Base-by-base conservation (phyloP, 2,329 filamentous ascomycete genomes). In the Microsporum audouinii region DNA sequence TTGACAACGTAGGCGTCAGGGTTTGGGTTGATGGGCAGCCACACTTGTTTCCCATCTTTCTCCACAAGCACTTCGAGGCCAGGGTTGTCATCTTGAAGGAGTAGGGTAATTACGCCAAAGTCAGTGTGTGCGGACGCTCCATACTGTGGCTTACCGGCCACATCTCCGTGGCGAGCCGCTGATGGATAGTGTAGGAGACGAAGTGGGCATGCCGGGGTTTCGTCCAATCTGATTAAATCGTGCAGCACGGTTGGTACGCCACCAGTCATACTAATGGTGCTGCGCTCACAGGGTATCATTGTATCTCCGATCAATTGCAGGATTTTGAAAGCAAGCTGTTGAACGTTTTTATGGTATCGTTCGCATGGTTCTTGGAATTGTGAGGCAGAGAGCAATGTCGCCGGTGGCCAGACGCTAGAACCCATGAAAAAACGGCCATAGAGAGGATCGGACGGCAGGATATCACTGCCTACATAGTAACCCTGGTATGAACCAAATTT, bases 71-170 rank as follows among this genome's bases (percentile, higher is more conserved):
- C 79, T 64, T 84, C 75, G 1, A 84, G 73, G 0, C 80, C 82
- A 33, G 76, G 76, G 3, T 76, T 71, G 1, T 71, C 70, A 63
- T 81, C 80, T 65, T 82, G 80, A 2, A 82, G 73, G 10, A 83
- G 75, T 33, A 83, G 72, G 0, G 81, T 83, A 57, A 83, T 77
- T 57, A 77, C 76, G 31, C 80, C 79, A 63, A 80, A 83, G 66
- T 82, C 81, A 1, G 78, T 80, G 64, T 82, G 81, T 8, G 55
- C 43, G 27, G 45, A 39, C 36, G 60, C 39, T 2, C 62, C 60
- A 14, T 57, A 57, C 27, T 57, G 55, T 7, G 55, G 55, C 39
- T 41, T 57, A 29, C 55, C 55, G 23, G 55, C 14, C 17, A 43
- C 10, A 33, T 41, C 39, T 14, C 55, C 34, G 14, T 39, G 27